Evolutionary conservation across 2,329 filamentous ascomycete genomes (phyloP).

Genomic region (Neonectria ditissima): DNA sequence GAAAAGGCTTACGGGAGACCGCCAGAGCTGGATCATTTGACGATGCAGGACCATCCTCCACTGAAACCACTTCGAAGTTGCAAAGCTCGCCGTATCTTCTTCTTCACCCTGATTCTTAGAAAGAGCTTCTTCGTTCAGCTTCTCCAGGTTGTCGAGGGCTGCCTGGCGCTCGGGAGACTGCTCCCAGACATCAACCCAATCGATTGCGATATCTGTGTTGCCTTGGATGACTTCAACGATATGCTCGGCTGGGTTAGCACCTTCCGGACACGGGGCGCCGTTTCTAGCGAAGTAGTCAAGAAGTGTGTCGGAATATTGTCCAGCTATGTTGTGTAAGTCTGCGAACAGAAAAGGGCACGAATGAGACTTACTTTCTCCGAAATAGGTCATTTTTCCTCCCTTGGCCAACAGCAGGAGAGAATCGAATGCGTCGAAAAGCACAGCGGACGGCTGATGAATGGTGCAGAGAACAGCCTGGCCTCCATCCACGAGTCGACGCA

Average conservation of each 20-base stretch:
- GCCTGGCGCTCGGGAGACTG: slow-evolving; percentile 66
- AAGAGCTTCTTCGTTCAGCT: slow-evolving; percentile 68
- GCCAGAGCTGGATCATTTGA: slow-evolving; percentile 41
- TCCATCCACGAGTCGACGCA: slow-evolving; percentile 65
- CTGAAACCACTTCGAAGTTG: slow-evolving; percentile 54
- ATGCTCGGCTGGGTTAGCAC: slow-evolving; percentile 58
- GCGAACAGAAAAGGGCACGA: neutral
- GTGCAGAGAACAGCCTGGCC: slow-evolving; percentile 75
- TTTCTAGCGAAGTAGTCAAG: slow-evolving; percentile 62
- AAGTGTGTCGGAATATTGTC: slow-evolving; percentile 31
- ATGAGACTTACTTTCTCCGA: slow-evolving; percentile 25
- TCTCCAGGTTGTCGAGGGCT: slow-evolving; percentile 58
- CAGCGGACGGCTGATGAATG: slow-evolving; percentile 68
- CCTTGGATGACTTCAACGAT: slow-evolving; percentile 60
- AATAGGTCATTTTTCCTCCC: slow-evolving; percentile 39
- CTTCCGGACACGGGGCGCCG: slow-evolving; percentile 56
- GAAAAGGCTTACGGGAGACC: slow-evolving; percentile 33
- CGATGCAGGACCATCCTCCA: slow-evolving; percentile 50
- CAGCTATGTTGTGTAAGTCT: slow-evolving; percentile 25
- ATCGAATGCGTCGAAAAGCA: slow-evolving; percentile 38
- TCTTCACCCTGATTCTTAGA: neutral
- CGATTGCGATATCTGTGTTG: slow-evolving; percentile 55
- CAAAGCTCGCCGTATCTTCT: slow-evolving; percentile 54
- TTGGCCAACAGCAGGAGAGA: slow-evolving; percentile 36
- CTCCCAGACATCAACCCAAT: slow-evolving; percentile 68